Evolutionary conservation across 495 filamentous ascomycete genomes (phyloP), one percentile per base, ranked within the genome.

Genomic region (Cladorrhinum samala): DNA sequence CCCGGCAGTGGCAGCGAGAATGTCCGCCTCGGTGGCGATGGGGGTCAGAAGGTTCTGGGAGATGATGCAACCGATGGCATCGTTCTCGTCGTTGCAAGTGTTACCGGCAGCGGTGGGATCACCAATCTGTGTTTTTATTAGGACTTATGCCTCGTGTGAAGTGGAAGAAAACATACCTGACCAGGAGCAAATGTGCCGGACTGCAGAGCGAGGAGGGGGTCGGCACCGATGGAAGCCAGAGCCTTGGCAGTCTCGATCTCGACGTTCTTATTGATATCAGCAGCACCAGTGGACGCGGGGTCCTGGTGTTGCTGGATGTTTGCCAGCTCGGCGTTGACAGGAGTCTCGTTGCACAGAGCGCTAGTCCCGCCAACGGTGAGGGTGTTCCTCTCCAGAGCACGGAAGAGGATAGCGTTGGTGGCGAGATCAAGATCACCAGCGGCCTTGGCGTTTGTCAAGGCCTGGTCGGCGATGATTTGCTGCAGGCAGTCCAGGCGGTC

Each of bases 361-460:
- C 74, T 79, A 5, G 72, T 74, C 30, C 73, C 62, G 24, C 82
- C 83, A 50, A 86, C 81, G 13, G 56, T 56, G 9, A 67, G 72
- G 13, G 83, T 85, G 68, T 86, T 86, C 42, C 82, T 74, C 68
- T 86, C 83, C 16, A 86, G 69, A 50, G 79, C 77, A 49, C 79
- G 77, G 68, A 76, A 86, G 49, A 84, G 69, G 52, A 86, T 69
- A 40, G 83, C 83, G 50, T 75, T 73, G 27, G 72, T 66, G 77
- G 77, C 75, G 52, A 76, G 77, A 9, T 76, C 66, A 18, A 84
- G 60, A 60, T 85, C 79, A 25, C 72, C 72, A 44, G 78, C 79
- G 3, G 68, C 82, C 64, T 85, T 84, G 43, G 82, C 79, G 59
- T 86, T 86, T 64, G 83, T 84, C 66, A 86, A 85, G 57, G 83